Evolutionary conservation across 2,329 filamentous ascomycete species (phyloP).

Genomic region (Tetracladium maxilliforme): DNA sequence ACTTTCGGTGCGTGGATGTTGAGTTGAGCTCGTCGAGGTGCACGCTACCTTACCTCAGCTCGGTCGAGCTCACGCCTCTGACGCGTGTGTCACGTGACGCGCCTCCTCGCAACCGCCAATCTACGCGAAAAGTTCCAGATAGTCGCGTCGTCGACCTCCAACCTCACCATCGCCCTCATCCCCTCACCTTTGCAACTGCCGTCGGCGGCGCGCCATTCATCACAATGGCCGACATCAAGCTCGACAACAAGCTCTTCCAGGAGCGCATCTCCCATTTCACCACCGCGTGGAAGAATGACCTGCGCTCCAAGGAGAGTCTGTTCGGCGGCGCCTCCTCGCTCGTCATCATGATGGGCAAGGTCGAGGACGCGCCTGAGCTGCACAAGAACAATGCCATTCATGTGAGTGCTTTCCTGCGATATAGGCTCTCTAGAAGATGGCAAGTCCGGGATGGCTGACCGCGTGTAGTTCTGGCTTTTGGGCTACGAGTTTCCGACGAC

Average conservation of each 20-base stretch:
- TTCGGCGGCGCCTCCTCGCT: constrained; percentile 83
- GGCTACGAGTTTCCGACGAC: constrained; percentile 98
- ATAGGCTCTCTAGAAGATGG: constrained; percentile 3
- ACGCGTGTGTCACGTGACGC: too few relatives aligned
- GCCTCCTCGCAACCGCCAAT: too few relatives aligned
- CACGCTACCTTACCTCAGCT: too few relatives aligned
- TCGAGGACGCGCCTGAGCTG: constrained; percentile 73
- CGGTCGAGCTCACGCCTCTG: too few relatives aligned
- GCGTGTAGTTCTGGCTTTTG: constrained; percentile 77
- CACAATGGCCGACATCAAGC: constrained; percentile 72
- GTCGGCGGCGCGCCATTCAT: too few relatives aligned
- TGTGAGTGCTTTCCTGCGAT: constrained; percentile 35
- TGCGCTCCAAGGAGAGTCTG: constrained; percentile 69
- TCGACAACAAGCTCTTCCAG: constrained; percentile 88
- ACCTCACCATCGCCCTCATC: too few relatives aligned
- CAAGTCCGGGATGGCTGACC: constrained; percentile 6
- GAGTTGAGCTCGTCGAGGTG: too few relatives aligned
- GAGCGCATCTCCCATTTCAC: constrained; percentile 80
- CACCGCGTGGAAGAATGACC: constrained; percentile 91
- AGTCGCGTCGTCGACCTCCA: too few relatives aligned
- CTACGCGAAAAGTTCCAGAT: too few relatives aligned
- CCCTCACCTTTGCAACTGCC: constrained; percentile 5
- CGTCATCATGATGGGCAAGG: constrained; percentile 86
- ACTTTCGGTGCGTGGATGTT: too few relatives aligned
- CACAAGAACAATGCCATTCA: constrained; percentile 96